Percentiles rank a stretch among this genome's conserved stretches.
Conservation (phyloP, 371 early-diverging fungal genomes). For the Mortierella sp. region DNA sequence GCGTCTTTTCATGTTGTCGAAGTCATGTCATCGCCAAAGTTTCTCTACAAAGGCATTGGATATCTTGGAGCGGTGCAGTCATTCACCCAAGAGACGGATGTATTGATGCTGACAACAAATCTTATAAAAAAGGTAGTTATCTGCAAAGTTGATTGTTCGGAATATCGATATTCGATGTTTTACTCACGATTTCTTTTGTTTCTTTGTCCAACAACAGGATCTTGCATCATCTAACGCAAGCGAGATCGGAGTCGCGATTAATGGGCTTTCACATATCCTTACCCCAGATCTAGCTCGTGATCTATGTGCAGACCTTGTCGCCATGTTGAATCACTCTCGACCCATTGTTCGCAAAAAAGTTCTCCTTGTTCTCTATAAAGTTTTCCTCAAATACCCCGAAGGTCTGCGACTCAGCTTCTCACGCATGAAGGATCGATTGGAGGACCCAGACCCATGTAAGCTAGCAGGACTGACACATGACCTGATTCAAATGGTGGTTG, state of each 20-base stretch:
- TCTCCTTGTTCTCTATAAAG: conserved; percentile 87
- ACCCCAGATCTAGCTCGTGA: conserved; percentile 93
- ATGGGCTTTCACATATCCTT: conserved; percentile 91
- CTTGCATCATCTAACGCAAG: conserved; percentile 81
- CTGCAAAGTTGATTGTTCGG: not conserved
- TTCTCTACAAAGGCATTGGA: conserved; percentile 89
- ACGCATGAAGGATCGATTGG: conserved; percentile 90
- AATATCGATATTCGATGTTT: conserved; percentile 22
- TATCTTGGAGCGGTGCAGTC: conserved; percentile 93
- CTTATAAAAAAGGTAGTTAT: conserved; percentile 90
- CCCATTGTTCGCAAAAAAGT: conserved; percentile 95
- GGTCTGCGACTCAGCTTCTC: conserved; percentile 88
- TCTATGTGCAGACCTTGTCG: conserved; percentile 87
- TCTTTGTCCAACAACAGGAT: conserved; percentile 68
- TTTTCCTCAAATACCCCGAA: conserved; percentile 92
- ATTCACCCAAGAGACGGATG: conserved; percentile 94
- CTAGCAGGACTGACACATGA: not conserved
- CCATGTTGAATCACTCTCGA: conserved; percentile 90
- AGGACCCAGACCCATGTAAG: conserved; percentile 92
- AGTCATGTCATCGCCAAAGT: conserved; percentile 93
- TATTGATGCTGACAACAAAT: conserved; percentile 96
- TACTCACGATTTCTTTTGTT: conserved; percentile 3
- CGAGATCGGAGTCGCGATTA: conserved; percentile 92
- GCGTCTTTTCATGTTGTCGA: conserved; percentile 97
- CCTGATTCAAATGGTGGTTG: not conserved